Base-by-base conservation (phyloP, 208 protist genomes). In the Porcisia hertigi region DNA sequence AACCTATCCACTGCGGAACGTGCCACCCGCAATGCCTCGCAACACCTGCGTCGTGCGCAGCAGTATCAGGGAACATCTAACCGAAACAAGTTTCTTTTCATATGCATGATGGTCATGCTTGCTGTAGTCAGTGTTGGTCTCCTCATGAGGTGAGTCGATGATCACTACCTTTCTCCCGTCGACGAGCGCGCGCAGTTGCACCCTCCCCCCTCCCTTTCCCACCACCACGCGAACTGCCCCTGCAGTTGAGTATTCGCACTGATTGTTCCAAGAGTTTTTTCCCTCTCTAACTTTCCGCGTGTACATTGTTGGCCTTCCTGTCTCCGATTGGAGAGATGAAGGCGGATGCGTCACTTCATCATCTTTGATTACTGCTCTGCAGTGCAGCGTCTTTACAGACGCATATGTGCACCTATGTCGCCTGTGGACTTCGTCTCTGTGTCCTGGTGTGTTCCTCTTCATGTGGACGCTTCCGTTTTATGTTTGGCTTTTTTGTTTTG, bases 1-100 rank as follows among this genome's bases (percentile, higher is more conserved):
- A 95, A 97, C 59, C 57, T 96, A 43, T 80, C 77, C 14, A 49
- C 73, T 0, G 84, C 92, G 11, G 82, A 92, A 55, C 79, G 79
- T 14, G 83, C 91, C 7, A 96, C 91, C 34, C 75, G 83, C 63
- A 96, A 92, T 75, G 94, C 88, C 2, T 79, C 77, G 12, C 75
- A 89, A 39, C 84, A 93, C 59, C 83, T 97, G 23, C 88, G 81
- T 3, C 84, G 88, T 4, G 94, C 94, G 0, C 82, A 84, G 43
- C 83, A 91, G 54, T 88, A 95, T 72, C 88, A 90, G 49, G 67
- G 88, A 43, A 85, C 78, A 2, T 91, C 89, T 0, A 76, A 59
- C 11, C 76, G 86, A 14, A 88, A 92, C 67, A 90, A 92, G 72
- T 73, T 91, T 16, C 69, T 92, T 5, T 75, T 95, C 20, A 66